Conservation (phyloP, 805 yeast species). For the Komagataella pastoris region DNA sequence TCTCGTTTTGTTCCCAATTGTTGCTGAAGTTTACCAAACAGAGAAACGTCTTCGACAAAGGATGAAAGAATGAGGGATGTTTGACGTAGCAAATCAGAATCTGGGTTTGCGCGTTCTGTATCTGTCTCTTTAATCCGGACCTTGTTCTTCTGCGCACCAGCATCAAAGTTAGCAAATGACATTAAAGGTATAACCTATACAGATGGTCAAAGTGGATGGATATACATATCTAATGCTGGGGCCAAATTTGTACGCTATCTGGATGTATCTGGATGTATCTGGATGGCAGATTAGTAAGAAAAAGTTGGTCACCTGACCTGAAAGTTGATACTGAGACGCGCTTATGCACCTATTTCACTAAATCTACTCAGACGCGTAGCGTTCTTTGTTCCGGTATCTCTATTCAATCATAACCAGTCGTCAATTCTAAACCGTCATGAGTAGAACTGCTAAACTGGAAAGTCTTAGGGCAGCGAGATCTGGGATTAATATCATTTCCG, state of each 20-base stretch:
- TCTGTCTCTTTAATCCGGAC: slow-evolving; percentile 3
- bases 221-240: background rate
- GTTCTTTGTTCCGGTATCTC: background rate
- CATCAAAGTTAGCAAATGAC: slow-evolving; percentile 42
- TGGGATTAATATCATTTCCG: slow-evolving; percentile 7
- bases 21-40: slow-evolving; percentile 31
- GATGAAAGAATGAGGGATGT: slow-evolving; percentile 20
- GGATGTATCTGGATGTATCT: background rate
- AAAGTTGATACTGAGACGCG: background rate
- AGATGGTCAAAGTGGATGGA: background rate
- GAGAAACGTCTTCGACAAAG: slow-evolving; percentile 35
- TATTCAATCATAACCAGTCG: background rate
- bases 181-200: slow-evolving; percentile 11
- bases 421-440: slow-evolving; percentile 13
- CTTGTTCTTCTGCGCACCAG: slow-evolving; percentile 28
- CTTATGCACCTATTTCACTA: background rate
- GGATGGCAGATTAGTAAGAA: background rate
- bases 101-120: slow-evolving; percentile 10
- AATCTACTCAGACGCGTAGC: background rate
- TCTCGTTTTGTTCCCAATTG: slow-evolving; percentile 44
- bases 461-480: slow-evolving; percentile 52
- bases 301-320: background rate
- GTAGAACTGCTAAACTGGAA: slow-evolving; percentile 36
- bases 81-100: slow-evolving; percentile 13
- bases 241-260: background rate